Evolutionary conservation across 768 basidiomycete species (phyloP), one percentile per base, ranked within the genome.

Genomic region (Auriscalpium vulgare): DNA sequence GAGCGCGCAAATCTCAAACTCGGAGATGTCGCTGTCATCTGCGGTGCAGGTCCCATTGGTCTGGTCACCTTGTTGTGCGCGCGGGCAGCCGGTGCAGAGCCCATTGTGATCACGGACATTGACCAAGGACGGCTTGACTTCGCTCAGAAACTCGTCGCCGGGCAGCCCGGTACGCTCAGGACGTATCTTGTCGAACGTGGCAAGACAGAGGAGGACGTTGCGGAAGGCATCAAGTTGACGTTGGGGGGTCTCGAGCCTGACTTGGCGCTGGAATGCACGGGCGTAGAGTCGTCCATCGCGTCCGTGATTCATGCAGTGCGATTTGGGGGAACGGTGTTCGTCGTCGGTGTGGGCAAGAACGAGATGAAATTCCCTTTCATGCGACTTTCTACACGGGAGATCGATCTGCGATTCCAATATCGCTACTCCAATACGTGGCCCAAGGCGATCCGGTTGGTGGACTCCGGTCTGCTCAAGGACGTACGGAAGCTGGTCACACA

Each of bases 401-500:
- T 86, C 50, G 84, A 86, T 59, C 74, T 86, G 54, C 75, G 75
- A 57, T 84, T 86, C 69, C 83, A 82, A 67, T 86, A 84, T 65
- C 81, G 84, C 23, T 86, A 86, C 59, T 79, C 81, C 23, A 85
- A 83, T 63, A 70, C 85, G 75, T 95, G 92, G 70, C 90, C 90
- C 10, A 89, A 87, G 64, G 92, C 92, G 2, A 81, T 95, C 56
- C 79, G 85, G 4, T 82, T 94, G 9, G 78, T 95, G n/a, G 73
- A 68, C 17, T 83, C 86, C 43, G 82, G 84, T 19, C 80, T 83
- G 34, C 70, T 94, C 19, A 79, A 85, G 52, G 75, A 88, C 62
- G 71, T 91, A 56, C 84, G 85, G 59, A 87, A 88, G 60, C 79
- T 93, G 53, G 85, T 91, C n/a, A 88, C 87, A 34, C 88, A 88